Base-by-base conservation (phyloP, 495 filamentous ascomycete species). In the Penicillium taxi region DNA sequence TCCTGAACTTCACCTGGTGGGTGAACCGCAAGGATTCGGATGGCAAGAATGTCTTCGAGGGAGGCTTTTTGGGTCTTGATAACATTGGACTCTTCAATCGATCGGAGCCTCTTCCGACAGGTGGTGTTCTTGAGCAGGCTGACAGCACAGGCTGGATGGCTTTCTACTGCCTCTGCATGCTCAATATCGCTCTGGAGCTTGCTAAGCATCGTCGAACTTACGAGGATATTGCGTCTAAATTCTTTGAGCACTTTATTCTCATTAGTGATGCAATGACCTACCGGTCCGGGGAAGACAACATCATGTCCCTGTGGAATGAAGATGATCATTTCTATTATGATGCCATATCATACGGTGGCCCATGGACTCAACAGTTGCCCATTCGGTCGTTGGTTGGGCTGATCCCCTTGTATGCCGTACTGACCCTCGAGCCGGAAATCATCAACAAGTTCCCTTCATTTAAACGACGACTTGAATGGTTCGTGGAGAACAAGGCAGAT, bases 91-190 rank as follows among this genome's bases (percentile, higher is more conserved):
- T 95, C 24, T 96, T 96, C 73, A 96, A 96, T 55, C 85, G 90
- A n/a, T 96, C 91, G 0, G 90, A 96, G 55, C 89, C 91, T 4
- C 66, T 96, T 20, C 90, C 90, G 8, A 96, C 91, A 0, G 90
- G 90, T 13, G 90, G 90, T 55, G 80, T 84, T 2, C 72, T 96
- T 12, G 90, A 96, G 60, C 90, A 96, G 64, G 90, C 90, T 7
- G 90, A 96, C 68, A 93, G 86, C 47, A 96, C 90, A 5, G 90
- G 90, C 33, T 96, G 90, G 90, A 96, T 96, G 90, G 90, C 82
- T 9, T 96, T 95, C 55, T 96, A 94, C 63, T 94, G 78, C 45
- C 66, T 96, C 34, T 82, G 74, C 63, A 96, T 96, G 90, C 70
- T 96, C 48, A 96, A 96, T 56, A 96, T 96, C 50, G 81, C 88